Evolutionary conservation across 768 basidiomycete species (phyloP).

Genomic region (Boletus huronensis): DNA sequence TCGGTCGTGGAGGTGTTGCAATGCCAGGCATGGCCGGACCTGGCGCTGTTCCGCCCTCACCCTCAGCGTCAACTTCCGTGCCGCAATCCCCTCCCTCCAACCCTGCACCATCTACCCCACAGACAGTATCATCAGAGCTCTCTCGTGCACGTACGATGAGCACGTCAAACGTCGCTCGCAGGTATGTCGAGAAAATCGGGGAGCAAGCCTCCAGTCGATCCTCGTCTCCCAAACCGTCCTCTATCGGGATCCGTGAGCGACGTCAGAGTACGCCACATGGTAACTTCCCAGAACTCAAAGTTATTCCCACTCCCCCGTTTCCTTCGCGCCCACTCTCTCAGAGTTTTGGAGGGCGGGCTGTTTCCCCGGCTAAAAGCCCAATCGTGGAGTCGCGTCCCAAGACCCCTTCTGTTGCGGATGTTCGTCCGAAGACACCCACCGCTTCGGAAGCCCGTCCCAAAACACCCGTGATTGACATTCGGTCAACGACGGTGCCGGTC

Average conservation of each 20-base stretch:
- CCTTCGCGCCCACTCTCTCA: conserved; percentile 20
- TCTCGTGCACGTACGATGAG: conserved; percentile 32
- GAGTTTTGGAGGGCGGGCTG: conserved; percentile 12
- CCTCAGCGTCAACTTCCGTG: conserved; percentile 4
- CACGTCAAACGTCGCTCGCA: conserved; percentile 34
- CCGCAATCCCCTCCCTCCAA: conserved; percentile 2
- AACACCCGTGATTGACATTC: conserved; percentile 18
- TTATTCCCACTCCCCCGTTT: conserved; percentile 9
- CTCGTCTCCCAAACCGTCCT: conserved; percentile 26
- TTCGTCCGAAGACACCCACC: conserved; percentile 18
- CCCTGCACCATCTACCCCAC: conserved; percentile 1
- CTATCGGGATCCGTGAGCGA: conserved; percentile 41
- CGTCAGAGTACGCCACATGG: conserved; percentile 47
- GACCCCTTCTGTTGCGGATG: conserved; percentile 15
- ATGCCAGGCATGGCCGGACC: conserved; percentile 63
- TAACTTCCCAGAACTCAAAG: conserved; percentile 16
- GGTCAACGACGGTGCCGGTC: conserved; percentile 9
- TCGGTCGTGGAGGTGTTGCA: conserved; percentile 70
- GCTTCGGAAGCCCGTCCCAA: conserved; percentile 18
- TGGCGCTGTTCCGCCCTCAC: not conserved
- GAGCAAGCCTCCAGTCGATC: conserved; percentile 34
- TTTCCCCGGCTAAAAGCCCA: conserved; percentile 12
- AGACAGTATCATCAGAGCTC: conserved; percentile 9
- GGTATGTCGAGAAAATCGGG: conserved; percentile 38
- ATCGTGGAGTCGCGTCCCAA: conserved; percentile 22